These are phyloP conservation scores for Spathaspora passalidarum DNA, from an alignment of 805 yeast genomes.

Conservation along the genomic window DNA sequence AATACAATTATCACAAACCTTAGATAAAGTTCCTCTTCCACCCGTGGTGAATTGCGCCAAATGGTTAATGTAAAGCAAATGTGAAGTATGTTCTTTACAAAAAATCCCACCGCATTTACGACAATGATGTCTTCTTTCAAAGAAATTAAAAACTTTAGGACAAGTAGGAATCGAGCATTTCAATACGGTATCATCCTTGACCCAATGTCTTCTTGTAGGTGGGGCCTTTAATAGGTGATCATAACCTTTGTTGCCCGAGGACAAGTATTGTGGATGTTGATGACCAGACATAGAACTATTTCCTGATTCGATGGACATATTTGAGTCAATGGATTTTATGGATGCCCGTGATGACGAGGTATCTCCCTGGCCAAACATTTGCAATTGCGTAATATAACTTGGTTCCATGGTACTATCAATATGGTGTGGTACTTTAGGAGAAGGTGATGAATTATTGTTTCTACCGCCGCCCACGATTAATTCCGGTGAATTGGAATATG, in stretches of 20 bases:
- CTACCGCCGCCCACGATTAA: not conserved
- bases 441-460: not conserved
- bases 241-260: constrained; percentile 10
- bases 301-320: constrained; percentile 24
- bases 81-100: constrained; percentile 66
- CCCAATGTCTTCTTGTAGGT: constrained; percentile 69
- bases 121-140: constrained; percentile 81
- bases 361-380: constrained; percentile 6
- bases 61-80: constrained; percentile 52
- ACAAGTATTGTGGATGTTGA: constrained; percentile 7
- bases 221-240: constrained; percentile 30
- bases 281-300: not conserved
- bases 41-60: constrained; percentile 66
- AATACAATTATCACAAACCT: constrained; percentile 70
- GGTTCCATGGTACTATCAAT: not conserved
- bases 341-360: constrained; percentile 12
- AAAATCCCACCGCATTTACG: constrained; percentile 81
- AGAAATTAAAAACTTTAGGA: constrained; percentile 64
- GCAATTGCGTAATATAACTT: constrained; percentile 1
- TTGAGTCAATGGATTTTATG: constrained; percentile 31
- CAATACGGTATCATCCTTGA: constrained; percentile 62
- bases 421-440: not conserved
- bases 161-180: constrained; percentile 61
- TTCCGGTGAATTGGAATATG: constrained; percentile 10
- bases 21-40: constrained; percentile 61